Base-by-base conservation (phyloP, 2,329 filamentous ascomycete species). In the Neospermospora avenae region DNA sequence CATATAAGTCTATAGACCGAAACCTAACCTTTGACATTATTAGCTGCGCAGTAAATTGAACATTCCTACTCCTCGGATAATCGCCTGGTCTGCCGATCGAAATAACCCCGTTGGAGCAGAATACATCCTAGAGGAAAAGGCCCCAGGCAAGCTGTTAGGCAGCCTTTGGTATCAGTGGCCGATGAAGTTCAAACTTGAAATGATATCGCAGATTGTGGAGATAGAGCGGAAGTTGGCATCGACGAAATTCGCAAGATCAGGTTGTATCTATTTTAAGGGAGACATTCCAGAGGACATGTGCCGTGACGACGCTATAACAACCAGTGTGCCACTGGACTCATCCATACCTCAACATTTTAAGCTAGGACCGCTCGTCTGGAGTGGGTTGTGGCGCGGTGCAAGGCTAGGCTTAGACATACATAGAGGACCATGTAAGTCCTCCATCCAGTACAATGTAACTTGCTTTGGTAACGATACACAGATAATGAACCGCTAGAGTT, bases 181-280 rank as follows among this genome's bases (percentile, higher is more conserved):
- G 25, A 60, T 62, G 51, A 48, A 59, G 24, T 45, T 25, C 28
- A 55, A 48, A 49, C 35, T 58, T 42, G 28, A 35, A 34, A 62
- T 65, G 8, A 63, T 65, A 55, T 22, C 16, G 35, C 55, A 65
- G 28, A 61, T 63, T 57, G 58, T 63, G 41, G 55, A 65, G 34
- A 63, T 61, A 37, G 59, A 65, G 44, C 59, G 45, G 8, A 35
- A 62, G 59, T 59, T 65, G 48, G 44, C 59, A 56, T 56, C 45
- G 13, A 58, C 44, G n/a, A 63, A 58, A 13, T 65, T 65, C 53
- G 25, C 14, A 24, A 49, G 63, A 31, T 63, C 42, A 4, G 58
- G 60, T 24, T 65, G 58, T 31, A 63, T 65, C 41, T 65, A 63
- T 45, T 65, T 65, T 37, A 60, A 31, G 45, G 55, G 44, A 4